Conservation (phyloP, 805 yeast genomes). For the Metschnikowia chrysomelidarum region DNA sequence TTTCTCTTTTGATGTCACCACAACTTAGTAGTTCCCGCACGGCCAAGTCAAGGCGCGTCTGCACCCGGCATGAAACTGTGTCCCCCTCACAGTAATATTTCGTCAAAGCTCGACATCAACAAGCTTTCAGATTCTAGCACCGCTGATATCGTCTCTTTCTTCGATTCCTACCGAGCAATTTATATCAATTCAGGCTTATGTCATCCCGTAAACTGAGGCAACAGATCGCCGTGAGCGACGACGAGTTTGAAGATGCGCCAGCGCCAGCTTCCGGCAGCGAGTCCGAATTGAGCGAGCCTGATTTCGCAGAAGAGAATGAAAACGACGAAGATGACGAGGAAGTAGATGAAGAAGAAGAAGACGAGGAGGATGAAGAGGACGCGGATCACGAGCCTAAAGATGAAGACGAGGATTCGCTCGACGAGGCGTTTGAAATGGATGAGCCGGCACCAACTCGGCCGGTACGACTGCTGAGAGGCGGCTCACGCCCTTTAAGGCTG, state of each 20-base stretch:
- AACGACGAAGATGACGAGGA: slow-evolving; percentile 10
- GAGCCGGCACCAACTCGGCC: slow-evolving; percentile 12
- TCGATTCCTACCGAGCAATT: no score
- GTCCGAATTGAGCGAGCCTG: slow-evolving; percentile 15
- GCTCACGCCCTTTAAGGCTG: no score
- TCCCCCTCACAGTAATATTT: no score
- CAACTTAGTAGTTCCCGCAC: no score
- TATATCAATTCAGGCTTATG: no score
- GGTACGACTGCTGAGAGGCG: no score
- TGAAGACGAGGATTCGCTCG: slow-evolving; percentile 10
- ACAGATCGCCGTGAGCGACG: slow-evolving; percentile 14
- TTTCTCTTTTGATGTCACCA: no score
- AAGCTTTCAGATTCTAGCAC: no score
- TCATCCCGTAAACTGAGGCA: slow-evolving; percentile 9
- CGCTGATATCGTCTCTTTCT: no score
- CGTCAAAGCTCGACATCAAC: no score
- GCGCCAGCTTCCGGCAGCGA: slow-evolving; percentile 12
- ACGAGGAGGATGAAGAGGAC: slow-evolving; percentile 12
- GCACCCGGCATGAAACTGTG: no score
- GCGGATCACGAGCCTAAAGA: slow-evolving; percentile 8
- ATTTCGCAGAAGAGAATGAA: slow-evolving; percentile 12
- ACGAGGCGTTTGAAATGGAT: slow-evolving; percentile 11
- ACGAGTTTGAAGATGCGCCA: slow-evolving; percentile 13
- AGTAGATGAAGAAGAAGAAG: slow-evolving; percentile 11
- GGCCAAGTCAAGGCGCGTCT: no score